Evolutionary conservation across 768 basidiomycete genomes (phyloP), one percentile per base, ranked within the genome.

Genomic region (Dentipellis sp.): DNA sequence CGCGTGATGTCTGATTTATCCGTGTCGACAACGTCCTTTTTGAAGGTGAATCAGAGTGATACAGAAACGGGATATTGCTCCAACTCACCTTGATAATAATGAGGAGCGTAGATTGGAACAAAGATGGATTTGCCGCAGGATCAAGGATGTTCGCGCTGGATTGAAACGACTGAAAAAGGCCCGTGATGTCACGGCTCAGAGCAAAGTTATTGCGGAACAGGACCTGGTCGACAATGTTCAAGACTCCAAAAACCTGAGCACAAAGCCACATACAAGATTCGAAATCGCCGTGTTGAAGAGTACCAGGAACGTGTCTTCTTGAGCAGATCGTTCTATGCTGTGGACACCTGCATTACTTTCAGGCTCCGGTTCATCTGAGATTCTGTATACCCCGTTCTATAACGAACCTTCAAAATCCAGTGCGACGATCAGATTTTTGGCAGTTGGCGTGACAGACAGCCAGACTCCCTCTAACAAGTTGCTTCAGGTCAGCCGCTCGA

Each of bases 161-260:
- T 58, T 82, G 81, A 68, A 82, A 82, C 0, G 80, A 82, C 55
- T 80, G 78, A 55, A 84, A 84, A 1, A 83, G 74, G 2, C 79
- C 79, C 4, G 77, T 73, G 14, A 84, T 80, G 59, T 83, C 80
- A n/a, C 81, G 72, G 47, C 79, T 78, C 1, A 84, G 67, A 0
- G 82, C 80, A 54, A 84, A 84, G 55, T 84, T 84, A 55, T 84
- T 83, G 5, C 83, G 76, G 69, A 83, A 83, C 1, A 83, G 67
- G 1, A 84, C 80, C 83, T 84, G 56, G 19, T 6, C 4, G 14
- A 6, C 4, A 49, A 29, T 36, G 5, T 37, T n/a, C 16, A n/a
- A 11, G 49, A 2, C 21, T 12, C 10, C 12, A 9, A n/a, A 34
- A 23, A 29, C 11, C 2, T 46, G 4, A 10, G 34, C n/a, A 10